Evolutionary conservation across 345 rosid species (phyloP).

Genomic region (Arabidopsis arenosa): DNA sequence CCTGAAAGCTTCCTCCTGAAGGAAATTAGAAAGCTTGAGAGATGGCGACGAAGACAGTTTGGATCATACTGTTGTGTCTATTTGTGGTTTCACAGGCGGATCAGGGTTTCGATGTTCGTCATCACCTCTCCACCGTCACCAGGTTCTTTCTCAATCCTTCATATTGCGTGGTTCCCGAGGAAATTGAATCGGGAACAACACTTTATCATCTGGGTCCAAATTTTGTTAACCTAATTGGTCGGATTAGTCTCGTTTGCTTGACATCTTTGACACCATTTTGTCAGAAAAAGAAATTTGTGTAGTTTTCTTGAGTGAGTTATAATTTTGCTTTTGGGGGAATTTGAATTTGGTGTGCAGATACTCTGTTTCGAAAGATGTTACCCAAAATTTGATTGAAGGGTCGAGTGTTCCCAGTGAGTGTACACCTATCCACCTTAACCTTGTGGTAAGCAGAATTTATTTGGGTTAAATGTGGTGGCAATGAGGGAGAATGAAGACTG

Average conservation of each 20-base stretch:
- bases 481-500: conserved; percentile 1
- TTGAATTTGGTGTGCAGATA: conserved; percentile 58
- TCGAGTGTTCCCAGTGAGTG: conserved; percentile 65
- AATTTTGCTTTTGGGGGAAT: neutral
- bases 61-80: conserved; percentile 36
- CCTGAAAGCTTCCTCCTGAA: neutral
- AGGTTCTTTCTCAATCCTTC: conserved; percentile 49
- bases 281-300: neutral
- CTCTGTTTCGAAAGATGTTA: conserved; percentile 60
- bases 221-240: neutral
- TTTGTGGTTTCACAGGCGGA: conserved; percentile 47
- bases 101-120: conserved; percentile 70
- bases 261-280: neutral
- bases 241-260: neutral
- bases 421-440: conserved; percentile 83
- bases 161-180: neutral
- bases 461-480: neutral
- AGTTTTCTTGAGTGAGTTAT: neutral
- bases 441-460: conserved; percentile 66
- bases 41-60: conserved; percentile 37
- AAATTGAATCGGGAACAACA: conserved; percentile 19
- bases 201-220: conserved; percentile 7
- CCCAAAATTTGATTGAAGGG: conserved; percentile 45
- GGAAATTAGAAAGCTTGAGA: conserved; percentile 34
- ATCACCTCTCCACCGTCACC: conserved; percentile 69